Conservation (phyloP, 2,329 filamentous ascomycete species). For the Colletotrichum eremochloae region DNA sequence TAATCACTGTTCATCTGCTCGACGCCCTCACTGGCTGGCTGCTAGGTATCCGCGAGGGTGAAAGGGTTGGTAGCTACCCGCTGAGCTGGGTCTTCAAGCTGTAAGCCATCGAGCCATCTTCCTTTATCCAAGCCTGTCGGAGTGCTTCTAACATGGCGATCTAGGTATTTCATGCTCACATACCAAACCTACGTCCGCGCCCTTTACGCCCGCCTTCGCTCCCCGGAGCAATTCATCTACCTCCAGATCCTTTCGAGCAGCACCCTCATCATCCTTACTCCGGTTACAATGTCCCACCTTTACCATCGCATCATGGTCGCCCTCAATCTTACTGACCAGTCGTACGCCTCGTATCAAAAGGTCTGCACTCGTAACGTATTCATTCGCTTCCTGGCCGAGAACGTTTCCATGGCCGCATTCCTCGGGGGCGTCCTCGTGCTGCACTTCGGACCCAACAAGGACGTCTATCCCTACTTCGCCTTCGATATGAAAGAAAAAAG, state of each 20-base stretch:
- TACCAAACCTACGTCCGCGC: slow-evolving; percentile 80
- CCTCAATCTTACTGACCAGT: slow-evolving; percentile 69
- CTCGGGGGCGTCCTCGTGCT: slow-evolving; percentile 74
- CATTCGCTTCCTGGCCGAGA: slow-evolving; percentile 76
- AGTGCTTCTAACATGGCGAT: slow-evolving; percentile 20
- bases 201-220: slow-evolving; percentile 76
- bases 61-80: slow-evolving; percentile 78
- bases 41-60: slow-evolving; percentile 73
- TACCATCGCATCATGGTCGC: slow-evolving; percentile 69
- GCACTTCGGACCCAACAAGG: slow-evolving; percentile 75
- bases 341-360: slow-evolving; percentile 75
- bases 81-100: slow-evolving; percentile 79
- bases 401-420: slow-evolving; percentile 77
- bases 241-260: slow-evolving; percentile 75
- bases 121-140: not conserved
- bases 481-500: slow-evolving; percentile 64
- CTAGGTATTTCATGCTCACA: slow-evolving; percentile 75
- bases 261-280: slow-evolving; percentile 73
- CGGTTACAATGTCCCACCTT: slow-evolving; percentile 71
- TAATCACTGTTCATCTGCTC: slow-evolving; percentile 74
- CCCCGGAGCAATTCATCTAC: slow-evolving; percentile 73
- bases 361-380: slow-evolving; percentile 76
- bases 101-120: slow-evolving; percentile 54
- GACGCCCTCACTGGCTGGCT: slow-evolving; percentile 77
- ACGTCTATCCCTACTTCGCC: slow-evolving; percentile 78